Percentiles rank a stretch among this genome's conserved stretches.
Conservation (phyloP, 371 early-diverging fungal genomes). For the Batkoa obscura region DNA sequence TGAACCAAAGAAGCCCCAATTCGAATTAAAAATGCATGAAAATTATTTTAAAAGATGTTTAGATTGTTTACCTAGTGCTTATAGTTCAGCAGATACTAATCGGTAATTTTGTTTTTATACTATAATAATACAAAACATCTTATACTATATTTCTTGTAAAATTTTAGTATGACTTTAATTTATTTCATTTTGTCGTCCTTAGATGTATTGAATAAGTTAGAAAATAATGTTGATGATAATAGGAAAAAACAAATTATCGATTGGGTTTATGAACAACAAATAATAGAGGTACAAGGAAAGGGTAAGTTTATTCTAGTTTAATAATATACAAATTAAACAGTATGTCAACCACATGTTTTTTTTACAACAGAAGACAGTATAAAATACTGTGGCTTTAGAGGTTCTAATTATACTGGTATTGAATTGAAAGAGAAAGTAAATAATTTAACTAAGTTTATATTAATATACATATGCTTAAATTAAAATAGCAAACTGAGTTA, state of each 20-base stretch:
- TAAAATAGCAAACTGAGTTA: constrained; percentile 11
- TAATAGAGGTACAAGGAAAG: constrained; percentile 19
- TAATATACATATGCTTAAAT: background rate
- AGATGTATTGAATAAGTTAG: constrained; percentile 51
- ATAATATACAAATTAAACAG: constrained; percentile 5
- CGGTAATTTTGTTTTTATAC: constrained; percentile 22
- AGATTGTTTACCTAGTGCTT: no score
- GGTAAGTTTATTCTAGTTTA: constrained; percentile 4
- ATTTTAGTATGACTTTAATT: constrained; percentile 57
- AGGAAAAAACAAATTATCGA: constrained; percentile 59
- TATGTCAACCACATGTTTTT: no score
- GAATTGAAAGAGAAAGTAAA: constrained; percentile 21
- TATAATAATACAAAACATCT: background rate
- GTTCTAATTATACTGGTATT: constrained; percentile 44
- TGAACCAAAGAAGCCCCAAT: no score
- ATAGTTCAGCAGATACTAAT: constrained; percentile 53
- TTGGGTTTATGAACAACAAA: constrained; percentile 91
- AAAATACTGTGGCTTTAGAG: constrained; percentile 36
- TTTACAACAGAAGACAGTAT: background rate
- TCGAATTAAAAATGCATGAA: no score
- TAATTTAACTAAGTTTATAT: background rate
- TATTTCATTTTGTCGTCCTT: constrained; percentile 65
- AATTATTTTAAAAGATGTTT: no score
- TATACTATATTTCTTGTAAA: constrained; percentile 1
- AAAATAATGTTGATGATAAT: constrained; percentile 21